phyloP scores from a whole-genome alignment of 2,329 filamentous ascomycete genomes.

The Arthrobotrys iridis region DNA sequence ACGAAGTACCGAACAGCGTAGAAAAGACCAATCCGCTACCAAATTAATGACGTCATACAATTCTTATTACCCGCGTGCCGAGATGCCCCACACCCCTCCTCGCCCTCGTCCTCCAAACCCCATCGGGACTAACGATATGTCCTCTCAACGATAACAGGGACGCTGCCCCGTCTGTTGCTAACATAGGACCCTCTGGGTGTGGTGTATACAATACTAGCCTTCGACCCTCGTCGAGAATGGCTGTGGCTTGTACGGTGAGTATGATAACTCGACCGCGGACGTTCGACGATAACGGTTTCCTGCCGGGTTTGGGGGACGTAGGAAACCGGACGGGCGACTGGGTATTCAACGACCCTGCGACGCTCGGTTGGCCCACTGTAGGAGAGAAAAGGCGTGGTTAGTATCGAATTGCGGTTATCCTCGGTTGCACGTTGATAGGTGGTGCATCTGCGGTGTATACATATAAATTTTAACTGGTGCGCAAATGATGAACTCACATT shows the following conservation, averaged over 20 bases:
- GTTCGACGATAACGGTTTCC: conserved; percentile 51
- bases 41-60: conserved; percentile 32
- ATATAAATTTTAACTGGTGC: background rate
- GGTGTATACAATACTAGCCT: conserved; percentile 36
- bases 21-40: background rate
- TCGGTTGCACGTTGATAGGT: background rate
- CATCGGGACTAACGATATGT: conserved; percentile 29
- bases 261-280: conserved; percentile 44
- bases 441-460: background rate
- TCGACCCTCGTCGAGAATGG: conserved; percentile 27
- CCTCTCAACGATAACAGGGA: conserved; percentile 45
- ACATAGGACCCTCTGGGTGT: conserved; percentile 48
- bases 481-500: conserved; percentile 33
- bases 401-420: background rate
- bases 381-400: background rate
- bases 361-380: conserved; percentile 36
- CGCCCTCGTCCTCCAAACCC: too few species aligned
- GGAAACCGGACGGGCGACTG: conserved; percentile 40
- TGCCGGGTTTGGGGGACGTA: conserved; percentile 23
- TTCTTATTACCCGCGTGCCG: background rate
- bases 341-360: conserved; percentile 26
- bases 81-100: background rate
- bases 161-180: conserved; percentile 13
- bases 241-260: conserved; percentile 20
- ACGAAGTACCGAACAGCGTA: background rate